A percentile compares a stretch with the other conserved stretches of the same genome.
phyloP scores from a whole-genome alignment of 2,329 filamentous ascomycete species.

The Lecanoromycetidae sp. region DNA sequence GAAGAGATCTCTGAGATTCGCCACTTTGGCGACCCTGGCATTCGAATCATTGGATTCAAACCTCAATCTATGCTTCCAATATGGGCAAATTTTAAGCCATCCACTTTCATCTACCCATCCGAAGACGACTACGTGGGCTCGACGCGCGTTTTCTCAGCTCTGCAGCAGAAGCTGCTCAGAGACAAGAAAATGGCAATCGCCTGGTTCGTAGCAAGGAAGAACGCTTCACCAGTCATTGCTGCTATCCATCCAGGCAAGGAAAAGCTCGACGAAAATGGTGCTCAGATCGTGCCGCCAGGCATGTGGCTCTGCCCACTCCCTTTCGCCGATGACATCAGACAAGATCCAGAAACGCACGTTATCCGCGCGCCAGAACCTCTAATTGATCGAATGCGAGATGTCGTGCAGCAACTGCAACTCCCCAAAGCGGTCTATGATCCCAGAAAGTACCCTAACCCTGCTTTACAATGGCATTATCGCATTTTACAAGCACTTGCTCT shows the following conservation, averaged over 20 bases:
- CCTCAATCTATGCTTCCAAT: slow-evolving; percentile 58
- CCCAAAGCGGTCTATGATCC: slow-evolving; percentile 79
- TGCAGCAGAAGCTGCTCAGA: slow-evolving; percentile 75
- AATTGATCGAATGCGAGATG: slow-evolving; percentile 66
- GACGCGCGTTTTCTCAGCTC: slow-evolving; percentile 78
- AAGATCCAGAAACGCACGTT: slow-evolving; percentile 51
- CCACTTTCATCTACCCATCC: slow-evolving; percentile 86
- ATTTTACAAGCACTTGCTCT: slow-evolving; percentile 85
- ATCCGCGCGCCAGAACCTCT: slow-evolving; percentile 55
- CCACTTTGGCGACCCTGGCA: slow-evolving; percentile 67
- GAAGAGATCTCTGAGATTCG: slow-evolving; percentile 71
- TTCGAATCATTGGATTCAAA: slow-evolving; percentile 92
- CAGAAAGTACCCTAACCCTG: slow-evolving; percentile 76
- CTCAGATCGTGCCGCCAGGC: slow-evolving; percentile 64
- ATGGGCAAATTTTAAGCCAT: slow-evolving; percentile 78
- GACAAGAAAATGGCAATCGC: slow-evolving; percentile 72
- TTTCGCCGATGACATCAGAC: slow-evolving; percentile 76
- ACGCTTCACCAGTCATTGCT: slow-evolving; percentile 66
- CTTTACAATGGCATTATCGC: slow-evolving; percentile 92
- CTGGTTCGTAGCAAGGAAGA: slow-evolving; percentile 77
- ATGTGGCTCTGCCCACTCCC: slow-evolving; percentile 83
- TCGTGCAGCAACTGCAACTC: slow-evolving; percentile 77
- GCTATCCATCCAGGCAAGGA: slow-evolving; percentile 69
- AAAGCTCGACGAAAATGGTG: slow-evolving; percentile 50
- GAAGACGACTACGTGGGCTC: slow-evolving; percentile 85